These are phyloP conservation scores for Leccinum variabile DNA, from an alignment of 1,284 basidiomycete species.

Conservation along the genomic window DNA sequence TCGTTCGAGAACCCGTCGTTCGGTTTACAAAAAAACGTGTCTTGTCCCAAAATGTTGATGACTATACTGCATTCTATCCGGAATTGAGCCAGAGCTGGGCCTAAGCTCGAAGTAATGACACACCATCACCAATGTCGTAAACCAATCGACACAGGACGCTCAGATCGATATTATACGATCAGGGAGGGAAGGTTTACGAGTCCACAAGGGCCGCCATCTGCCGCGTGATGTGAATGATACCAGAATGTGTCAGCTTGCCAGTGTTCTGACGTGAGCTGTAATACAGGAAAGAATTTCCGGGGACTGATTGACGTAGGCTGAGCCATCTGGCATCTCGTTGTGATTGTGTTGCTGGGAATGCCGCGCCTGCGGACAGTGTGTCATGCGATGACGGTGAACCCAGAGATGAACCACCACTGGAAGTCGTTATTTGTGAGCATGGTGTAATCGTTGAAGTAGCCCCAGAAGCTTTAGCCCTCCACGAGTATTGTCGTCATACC, in stretches of 20 bases:
- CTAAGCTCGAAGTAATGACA: not conserved
- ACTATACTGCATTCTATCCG: slow-evolving; percentile 37
- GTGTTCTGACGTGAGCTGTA: slow-evolving; percentile 26
- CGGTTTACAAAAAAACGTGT: slow-evolving; percentile 39
- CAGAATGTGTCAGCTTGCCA: slow-evolving; percentile 43
- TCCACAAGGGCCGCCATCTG: slow-evolving; percentile 15
- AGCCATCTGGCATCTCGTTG: slow-evolving; percentile 21
- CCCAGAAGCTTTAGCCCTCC: not conserved
- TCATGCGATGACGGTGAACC: slow-evolving; percentile 24
- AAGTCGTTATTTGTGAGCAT: slow-evolving; percentile 31
- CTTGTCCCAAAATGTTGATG: slow-evolving; percentile 24
- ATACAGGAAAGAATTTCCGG: slow-evolving; percentile 25
- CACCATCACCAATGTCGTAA: slow-evolving; percentile 37
- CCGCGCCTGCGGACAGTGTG: slow-evolving; percentile 23
- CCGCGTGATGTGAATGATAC: slow-evolving; percentile 43
- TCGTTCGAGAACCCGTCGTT: slow-evolving; percentile 40
- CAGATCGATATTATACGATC: slow-evolving; percentile 32
- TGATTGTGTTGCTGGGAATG: slow-evolving; percentile 23
- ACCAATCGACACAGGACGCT: slow-evolving; percentile 27
- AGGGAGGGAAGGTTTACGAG: slow-evolving; percentile 5
- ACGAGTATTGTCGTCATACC: not conserved
- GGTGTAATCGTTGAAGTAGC: not conserved
- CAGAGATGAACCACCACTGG: slow-evolving; percentile 19
- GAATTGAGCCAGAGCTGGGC: slow-evolving; percentile 4
- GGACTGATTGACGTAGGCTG: slow-evolving; percentile 29